These are phyloP conservation scores for Trichophyton rubrum DNA, from an alignment of 2,329 filamentous ascomycete species.

Conservation along the genomic window DNA sequence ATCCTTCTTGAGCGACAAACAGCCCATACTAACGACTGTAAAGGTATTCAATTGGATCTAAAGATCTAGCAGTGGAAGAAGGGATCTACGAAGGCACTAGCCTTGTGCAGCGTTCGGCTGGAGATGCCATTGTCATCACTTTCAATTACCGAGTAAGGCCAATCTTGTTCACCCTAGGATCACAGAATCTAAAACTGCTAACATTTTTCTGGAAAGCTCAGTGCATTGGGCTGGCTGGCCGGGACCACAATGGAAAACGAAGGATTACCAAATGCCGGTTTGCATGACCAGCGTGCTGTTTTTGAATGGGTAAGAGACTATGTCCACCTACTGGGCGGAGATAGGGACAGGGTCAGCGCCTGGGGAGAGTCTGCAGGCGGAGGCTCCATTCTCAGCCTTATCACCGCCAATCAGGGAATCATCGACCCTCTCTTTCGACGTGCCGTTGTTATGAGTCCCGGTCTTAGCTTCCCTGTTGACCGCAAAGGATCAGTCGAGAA, in stretches of 20 bases:
- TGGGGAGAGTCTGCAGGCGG: conserved; percentile 40
- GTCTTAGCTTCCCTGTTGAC: conserved; percentile 17
- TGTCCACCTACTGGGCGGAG: conserved; percentile 32
- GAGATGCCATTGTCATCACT: background rate
- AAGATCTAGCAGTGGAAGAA: background rate
- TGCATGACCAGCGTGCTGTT: conserved; percentile 37
- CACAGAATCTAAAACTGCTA: conserved; percentile 30
- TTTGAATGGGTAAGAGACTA: conserved; percentile 31
- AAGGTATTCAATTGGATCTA: background rate
- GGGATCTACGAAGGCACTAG: conserved; percentile 1
- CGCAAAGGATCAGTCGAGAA: conserved; percentile 12
- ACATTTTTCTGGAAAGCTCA: conserved; percentile 37
- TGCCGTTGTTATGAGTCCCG: conserved; percentile 25
- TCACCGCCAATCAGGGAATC: conserved; percentile 35
- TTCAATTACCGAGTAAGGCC: background rate
- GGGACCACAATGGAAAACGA: conserved; percentile 2
- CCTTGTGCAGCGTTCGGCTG: background rate
- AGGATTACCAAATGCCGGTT: conserved; percentile 15
- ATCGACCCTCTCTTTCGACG: conserved; percentile 34
- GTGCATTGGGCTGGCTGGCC: conserved; percentile 14
- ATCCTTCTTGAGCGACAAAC: background rate
- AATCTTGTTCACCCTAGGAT: conserved; percentile 37
- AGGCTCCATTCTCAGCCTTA: conserved; percentile 22
- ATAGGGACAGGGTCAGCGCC: conserved; percentile 28
- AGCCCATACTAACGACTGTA: background rate